phyloP scores from a whole-genome alignment of 129 eudicot genomes.

The Ambrosia artemisiifolia region DNA sequence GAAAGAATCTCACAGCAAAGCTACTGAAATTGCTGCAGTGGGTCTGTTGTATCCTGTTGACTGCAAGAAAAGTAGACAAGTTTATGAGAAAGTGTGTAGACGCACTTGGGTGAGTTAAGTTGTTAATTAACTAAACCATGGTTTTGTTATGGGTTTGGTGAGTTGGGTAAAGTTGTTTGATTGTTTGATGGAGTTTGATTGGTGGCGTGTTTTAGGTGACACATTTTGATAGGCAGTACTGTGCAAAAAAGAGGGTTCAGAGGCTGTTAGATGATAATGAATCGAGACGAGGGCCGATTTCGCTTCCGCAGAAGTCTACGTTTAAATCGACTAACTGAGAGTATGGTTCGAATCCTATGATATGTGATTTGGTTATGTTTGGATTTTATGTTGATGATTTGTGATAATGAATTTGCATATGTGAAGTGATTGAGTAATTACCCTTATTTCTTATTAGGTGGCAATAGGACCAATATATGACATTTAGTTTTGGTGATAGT shows the following conservation, averaged over 20 bases:
- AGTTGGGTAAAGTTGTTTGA: not conserved
- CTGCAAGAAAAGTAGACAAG: constrained; percentile 63
- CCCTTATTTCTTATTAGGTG: not conserved
- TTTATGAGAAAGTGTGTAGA: constrained; percentile 58
- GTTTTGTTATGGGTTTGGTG: too few relatives aligned
- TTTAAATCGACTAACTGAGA: constrained; percentile 39
- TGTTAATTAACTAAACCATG: not conserved
- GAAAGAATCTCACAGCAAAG: constrained; percentile 61
- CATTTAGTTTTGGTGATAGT: not conserved
- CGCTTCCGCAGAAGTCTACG: constrained; percentile 56
- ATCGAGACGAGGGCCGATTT: constrained; percentile 73
- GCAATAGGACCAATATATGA: not conserved
- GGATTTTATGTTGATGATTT: constrained; percentile 5
- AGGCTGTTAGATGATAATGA: constrained; percentile 84
- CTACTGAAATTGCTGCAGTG: constrained; percentile 78
- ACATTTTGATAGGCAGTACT: constrained; percentile 89
- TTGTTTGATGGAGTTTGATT: not conserved
- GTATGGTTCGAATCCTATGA: not conserved
- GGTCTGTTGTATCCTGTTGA: constrained; percentile 83
- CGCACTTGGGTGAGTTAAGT: constrained; percentile 71
- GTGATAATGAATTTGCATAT: constrained; percentile 2
- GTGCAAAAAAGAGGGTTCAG: constrained; percentile 69
- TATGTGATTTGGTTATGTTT: not conserved
- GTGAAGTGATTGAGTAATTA: not conserved
- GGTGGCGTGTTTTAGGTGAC: constrained; percentile 54